Base-by-base conservation (phyloP, 1,284 basidiomycete genomes). In the Flammula alnicola region DNA sequence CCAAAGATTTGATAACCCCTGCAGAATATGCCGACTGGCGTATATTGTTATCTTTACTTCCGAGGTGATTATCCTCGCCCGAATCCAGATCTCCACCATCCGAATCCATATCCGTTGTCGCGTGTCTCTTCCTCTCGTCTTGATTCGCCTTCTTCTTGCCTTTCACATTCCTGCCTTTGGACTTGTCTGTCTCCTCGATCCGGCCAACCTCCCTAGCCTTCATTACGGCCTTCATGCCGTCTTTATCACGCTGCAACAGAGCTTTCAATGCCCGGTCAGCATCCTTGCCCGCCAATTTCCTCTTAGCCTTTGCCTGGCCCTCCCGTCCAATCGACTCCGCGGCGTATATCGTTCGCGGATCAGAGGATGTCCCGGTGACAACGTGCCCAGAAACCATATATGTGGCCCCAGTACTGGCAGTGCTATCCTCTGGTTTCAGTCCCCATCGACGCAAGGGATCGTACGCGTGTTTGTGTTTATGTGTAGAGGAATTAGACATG, bases 301-400 rank as follows among this genome's bases (percentile, higher is more conserved):
- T 78, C 53, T 84, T 84, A 3, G 84, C 81, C 60, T 78, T 85
- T 8, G 84, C 84, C 57, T 91, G 87, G 1, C 83, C 83, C 44
- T 86, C 85, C 20, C 90, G 74, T 0, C 91, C 91, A 23, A 93
- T 72, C 44, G 74, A 81, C 66, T 93, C 91, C 0, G 75, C 64
- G 2, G 84, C 64, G 54, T 76, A 81, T 57, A 82, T 53, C 12
- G 75, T 72, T 66, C 76, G 68, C 12, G 77, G 66, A 42, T 79
- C 77, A 6, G 71, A 57, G n/a, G 62, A 60, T 1, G 75, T 63
- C n/a, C 77, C 73, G 32, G 64, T 63, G 9, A 91, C 75, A 50
- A 91, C 70, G 65, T 87, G 81, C 2, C 90, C 88, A 0, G 83
- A 83, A n/a, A 95, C 77, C 38, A 94, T 75, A 62, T 94, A 95